Evolutionary conservation across 208 protist genomes (phyloP).

Genomic region (Trypanosoma cruzi): DNA sequence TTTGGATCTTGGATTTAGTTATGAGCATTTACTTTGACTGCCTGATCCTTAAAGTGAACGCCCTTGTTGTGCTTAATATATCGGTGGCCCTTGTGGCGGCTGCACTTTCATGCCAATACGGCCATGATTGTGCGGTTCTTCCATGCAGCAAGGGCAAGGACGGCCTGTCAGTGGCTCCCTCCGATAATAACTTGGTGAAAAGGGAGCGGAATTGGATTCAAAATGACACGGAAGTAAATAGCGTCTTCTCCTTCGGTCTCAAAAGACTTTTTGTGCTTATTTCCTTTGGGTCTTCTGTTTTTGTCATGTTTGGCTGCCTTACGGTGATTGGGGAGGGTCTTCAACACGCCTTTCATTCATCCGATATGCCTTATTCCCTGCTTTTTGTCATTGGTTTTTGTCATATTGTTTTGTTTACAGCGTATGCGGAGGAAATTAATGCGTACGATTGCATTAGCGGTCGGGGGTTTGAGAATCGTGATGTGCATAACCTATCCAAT

Average conservation of each 20-base stretch:
- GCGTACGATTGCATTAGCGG: conserved; percentile 57
- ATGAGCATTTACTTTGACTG: conserved; percentile 37
- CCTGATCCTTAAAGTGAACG: conserved; percentile 47
- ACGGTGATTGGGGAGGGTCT: conserved; percentile 50
- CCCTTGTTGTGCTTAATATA: conserved; percentile 42
- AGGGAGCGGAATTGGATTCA: not conserved
- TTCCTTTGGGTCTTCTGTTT: conserved; percentile 49
- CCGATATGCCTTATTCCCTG: conserved; percentile 30
- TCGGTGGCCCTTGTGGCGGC: conserved; percentile 39
- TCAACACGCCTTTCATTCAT: conserved; percentile 41
- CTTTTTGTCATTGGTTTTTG: conserved; percentile 27
- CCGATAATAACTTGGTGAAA: not conserved
- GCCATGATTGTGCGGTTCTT: not conserved
- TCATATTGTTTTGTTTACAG: conserved; percentile 40
- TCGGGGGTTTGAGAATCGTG: conserved; percentile 9
- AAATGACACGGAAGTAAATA: conserved; percentile 6
- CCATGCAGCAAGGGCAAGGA: not conserved
- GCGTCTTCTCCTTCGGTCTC: conserved; percentile 56
- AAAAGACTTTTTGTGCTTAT: conserved; percentile 52
- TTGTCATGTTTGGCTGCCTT: conserved; percentile 64
- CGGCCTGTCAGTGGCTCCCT: not conserved
- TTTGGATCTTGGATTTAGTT: conserved; percentile 47
- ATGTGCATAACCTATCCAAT: conserved; percentile 17
- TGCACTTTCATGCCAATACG: conserved; percentile 33
- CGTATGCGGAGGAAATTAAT: conserved; percentile 50